A percentile compares a stretch with the other conserved stretches of the same genome.
Conservation (phyloP, 164 flowering plant species). For the Euptelea pleiosperma region DNA sequence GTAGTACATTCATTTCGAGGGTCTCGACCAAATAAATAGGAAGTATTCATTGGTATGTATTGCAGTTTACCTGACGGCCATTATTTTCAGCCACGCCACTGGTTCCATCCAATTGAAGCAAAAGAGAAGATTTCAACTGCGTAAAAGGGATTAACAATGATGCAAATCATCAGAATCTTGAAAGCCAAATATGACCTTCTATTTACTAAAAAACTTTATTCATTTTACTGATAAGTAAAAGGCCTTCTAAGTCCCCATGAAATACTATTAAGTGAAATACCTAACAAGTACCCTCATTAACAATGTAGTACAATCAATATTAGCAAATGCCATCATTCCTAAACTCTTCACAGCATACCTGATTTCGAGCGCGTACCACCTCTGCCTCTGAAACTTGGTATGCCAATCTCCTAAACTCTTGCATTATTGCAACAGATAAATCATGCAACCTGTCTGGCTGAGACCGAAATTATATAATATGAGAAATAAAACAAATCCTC, state of each 20-base stretch:
- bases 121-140: constrained; percentile 78
- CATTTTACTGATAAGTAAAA: background rate
- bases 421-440: constrained; percentile 19
- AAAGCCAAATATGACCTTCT: background rate
- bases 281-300: no score
- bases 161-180: background rate
- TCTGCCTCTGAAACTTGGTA: constrained; percentile 18
- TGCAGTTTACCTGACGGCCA: constrained; percentile 75
- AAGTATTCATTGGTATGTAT: background rate
- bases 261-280: no score
- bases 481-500: constrained; percentile 3
- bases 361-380: constrained; percentile 23
- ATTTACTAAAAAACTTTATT: background rate
- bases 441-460: constrained; percentile 21
- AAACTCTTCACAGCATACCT: constrained; percentile 2
- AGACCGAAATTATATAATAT: background rate
- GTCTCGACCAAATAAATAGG: background rate
- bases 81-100: constrained; percentile 88
- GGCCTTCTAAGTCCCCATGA: no score
- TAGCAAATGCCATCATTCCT: background rate
- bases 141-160: background rate
- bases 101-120: constrained; percentile 81
- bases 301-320: no score
- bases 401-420: constrained; percentile 17
- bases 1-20: no score